Conservation (phyloP, 2,329 filamentous ascomycete species). For the Lachnellula occidentalis region DNA sequence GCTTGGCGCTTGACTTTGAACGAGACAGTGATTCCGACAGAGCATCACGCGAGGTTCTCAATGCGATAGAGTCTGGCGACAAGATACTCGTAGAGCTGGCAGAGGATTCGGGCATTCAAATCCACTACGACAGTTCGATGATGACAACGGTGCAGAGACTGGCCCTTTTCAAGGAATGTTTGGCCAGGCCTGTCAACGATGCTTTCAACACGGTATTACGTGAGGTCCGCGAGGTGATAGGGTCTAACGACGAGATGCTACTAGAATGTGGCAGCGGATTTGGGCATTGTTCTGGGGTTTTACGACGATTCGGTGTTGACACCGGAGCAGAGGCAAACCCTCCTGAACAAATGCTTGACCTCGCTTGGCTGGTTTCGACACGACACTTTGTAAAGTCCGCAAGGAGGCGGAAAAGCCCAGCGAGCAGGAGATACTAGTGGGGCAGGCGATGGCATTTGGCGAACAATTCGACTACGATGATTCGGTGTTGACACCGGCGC, state of each 20-base stretch:
- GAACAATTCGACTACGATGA: constrained; percentile 9
- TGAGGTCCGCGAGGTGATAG: too few species aligned
- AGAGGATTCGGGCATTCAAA: constrained; percentile 5
- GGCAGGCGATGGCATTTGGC: constrained; percentile 4
- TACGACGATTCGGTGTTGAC: constrained; percentile 3
- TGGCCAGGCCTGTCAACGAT: not conserved
- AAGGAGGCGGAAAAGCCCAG: not conserved
- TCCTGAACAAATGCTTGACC: constrained; percentile 3
- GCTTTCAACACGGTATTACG: too few species aligned
- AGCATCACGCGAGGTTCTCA: not conserved
- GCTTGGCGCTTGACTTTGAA: too few species aligned
- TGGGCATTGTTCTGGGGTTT: too few species aligned
- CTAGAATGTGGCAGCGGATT: too few species aligned
- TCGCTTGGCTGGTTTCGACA: not conserved
- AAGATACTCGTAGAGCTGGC: constrained; percentile 3
- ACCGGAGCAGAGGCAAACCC: constrained; percentile 8
- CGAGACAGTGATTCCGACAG: not conserved
- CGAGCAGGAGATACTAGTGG: constrained; percentile 3
- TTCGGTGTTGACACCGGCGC: constrained; percentile 9
- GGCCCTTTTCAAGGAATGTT: constrained; percentile 7
- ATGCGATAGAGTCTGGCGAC: not conserved
- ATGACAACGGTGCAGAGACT: constrained; percentile 9
- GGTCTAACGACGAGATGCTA: too few species aligned
- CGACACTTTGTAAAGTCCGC: not conserved
- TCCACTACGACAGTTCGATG: constrained; percentile 10